Conservation (phyloP, 2,329 filamentous ascomycete genomes). For the Paecilomyces sp. region DNA sequence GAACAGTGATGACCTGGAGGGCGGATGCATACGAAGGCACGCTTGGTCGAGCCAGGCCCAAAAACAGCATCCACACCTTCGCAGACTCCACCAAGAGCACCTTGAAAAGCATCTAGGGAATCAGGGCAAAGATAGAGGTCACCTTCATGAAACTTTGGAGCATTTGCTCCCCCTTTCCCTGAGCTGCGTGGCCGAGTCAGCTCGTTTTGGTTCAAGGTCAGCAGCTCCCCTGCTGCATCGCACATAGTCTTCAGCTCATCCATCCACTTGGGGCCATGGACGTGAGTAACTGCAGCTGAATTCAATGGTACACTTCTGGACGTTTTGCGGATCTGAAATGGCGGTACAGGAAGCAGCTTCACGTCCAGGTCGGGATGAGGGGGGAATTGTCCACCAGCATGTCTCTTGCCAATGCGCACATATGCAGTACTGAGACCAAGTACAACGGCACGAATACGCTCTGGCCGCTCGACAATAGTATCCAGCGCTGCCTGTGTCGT, state of each 20-base stretch:
- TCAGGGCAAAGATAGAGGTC: slow-evolving; percentile 87
- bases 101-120: slow-evolving; percentile 80
- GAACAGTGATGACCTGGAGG: slow-evolving; percentile 96
- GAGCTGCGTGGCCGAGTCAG: slow-evolving; percentile 53
- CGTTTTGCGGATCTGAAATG: slow-evolving; percentile 82
- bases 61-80: slow-evolving; percentile 89
- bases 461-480: slow-evolving; percentile 87
- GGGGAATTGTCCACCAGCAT: slow-evolving; percentile 63
- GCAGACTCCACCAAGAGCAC: slow-evolving; percentile 84
- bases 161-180: slow-evolving; percentile 32
- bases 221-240: slow-evolving; percentile 65
- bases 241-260: slow-evolving; percentile 82
- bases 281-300: slow-evolving; percentile 74
- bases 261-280: slow-evolving; percentile 93
- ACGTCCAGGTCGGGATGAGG: slow-evolving; percentile 57
- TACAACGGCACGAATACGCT: slow-evolving; percentile 77
- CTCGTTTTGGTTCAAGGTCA: slow-evolving; percentile 72
- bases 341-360: slow-evolving; percentile 51
- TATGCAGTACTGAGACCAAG: slow-evolving; percentile 82
- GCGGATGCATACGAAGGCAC: slow-evolving; percentile 86
- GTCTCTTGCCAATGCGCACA: slow-evolving; percentile 76
- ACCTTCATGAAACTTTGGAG: slow-evolving; percentile 66
- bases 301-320: slow-evolving; percentile 62
- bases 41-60: slow-evolving; percentile 53
- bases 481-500: slow-evolving; percentile 63